Evolutionary conservation across 495 filamentous ascomycete genomes (phyloP), one percentile per base, ranked within the genome.

Genomic region (Penicillium fimorum): DNA sequence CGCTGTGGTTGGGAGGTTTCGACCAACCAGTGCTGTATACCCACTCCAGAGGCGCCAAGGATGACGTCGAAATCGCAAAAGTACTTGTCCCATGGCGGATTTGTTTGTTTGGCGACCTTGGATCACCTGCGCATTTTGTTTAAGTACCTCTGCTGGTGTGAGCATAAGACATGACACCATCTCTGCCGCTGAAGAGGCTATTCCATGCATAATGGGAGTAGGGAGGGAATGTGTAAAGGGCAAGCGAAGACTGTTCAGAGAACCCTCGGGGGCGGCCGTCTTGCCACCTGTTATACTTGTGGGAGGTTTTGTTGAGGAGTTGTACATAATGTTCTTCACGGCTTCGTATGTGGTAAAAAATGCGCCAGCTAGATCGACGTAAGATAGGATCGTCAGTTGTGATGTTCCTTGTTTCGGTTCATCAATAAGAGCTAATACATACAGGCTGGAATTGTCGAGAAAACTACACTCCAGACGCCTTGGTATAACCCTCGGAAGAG

Each of bases 261-360:
- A 67, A n/a, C 38, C 43, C 47, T 45, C 4, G 44, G 30, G 12
- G 4, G 8, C 17, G 30, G 47, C 1, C 48, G 24, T 29, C 12
- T 13, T 22, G 0, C n/a, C 18, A 53, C 25, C 15, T 7, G 49
- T n/a, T 4, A 29, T 71, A 7, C 8, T 61, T 5, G 72, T 50
- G 44, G 47, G 2, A 46, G 9, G 33, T 12, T 40, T 47, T 53
- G 13, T 73, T 56, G 73, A 79, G 40, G 68, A 62, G 29, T 70
- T 63, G 40, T 74, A 67, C 2, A 88, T 69, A n/a, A 80, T 64
- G 13, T 77, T 72, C 72, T 92, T 95, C 9, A 79, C 71, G 18
- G 78, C 80, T 76, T 96, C 92, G 70, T 96, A 96, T 6, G 88
- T 89, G 11, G 88, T 90, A 74, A 96, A 96, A 75, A 96, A 97